phyloP scores from a whole-genome alignment of 441 rosid genomes.

The Capsella rubella region DNA sequence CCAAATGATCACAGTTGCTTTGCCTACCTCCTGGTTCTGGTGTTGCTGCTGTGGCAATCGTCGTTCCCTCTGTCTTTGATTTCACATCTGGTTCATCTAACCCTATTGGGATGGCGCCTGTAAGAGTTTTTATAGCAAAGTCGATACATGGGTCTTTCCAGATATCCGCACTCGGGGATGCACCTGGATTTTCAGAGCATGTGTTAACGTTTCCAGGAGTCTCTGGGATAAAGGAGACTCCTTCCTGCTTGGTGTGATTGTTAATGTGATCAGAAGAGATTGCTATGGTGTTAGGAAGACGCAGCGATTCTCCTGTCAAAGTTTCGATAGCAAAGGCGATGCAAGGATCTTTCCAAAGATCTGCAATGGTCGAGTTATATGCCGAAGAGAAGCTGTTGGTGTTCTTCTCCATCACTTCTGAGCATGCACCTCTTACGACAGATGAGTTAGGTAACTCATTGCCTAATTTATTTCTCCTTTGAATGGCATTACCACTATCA shows the following conservation, averaged over 20 bases:
- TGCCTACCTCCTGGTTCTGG: constrained; percentile 43
- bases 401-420: constrained; percentile 33
- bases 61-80: constrained; percentile 14
- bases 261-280: constrained; percentile 52
- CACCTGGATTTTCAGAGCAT: constrained; percentile 39
- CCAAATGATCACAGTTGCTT: constrained; percentile 33
- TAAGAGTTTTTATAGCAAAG: constrained; percentile 91
- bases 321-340: constrained; percentile 97
- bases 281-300: constrained; percentile 47
- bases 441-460: constrained; percentile 10
- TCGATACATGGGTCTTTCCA: constrained; percentile 96
- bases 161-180: constrained; percentile 52
- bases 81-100: constrained; percentile 31
- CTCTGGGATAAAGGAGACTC: constrained; percentile 22
- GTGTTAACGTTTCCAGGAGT: constrained; percentile 39
- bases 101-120: constrained; percentile 77
- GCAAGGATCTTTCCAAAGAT: constrained; percentile 90
- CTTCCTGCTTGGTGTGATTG: constrained; percentile 36
- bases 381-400: constrained; percentile 35
- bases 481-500: constrained; percentile 29
- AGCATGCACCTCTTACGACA: constrained; percentile 29
- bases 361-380: constrained; percentile 66
- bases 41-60: constrained; percentile 1
- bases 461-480: constrained; percentile 32
- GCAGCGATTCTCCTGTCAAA: constrained; percentile 53